Base-by-base conservation (phyloP, 768 basidiomycete genomes). In the Solioccasus polychromus region DNA sequence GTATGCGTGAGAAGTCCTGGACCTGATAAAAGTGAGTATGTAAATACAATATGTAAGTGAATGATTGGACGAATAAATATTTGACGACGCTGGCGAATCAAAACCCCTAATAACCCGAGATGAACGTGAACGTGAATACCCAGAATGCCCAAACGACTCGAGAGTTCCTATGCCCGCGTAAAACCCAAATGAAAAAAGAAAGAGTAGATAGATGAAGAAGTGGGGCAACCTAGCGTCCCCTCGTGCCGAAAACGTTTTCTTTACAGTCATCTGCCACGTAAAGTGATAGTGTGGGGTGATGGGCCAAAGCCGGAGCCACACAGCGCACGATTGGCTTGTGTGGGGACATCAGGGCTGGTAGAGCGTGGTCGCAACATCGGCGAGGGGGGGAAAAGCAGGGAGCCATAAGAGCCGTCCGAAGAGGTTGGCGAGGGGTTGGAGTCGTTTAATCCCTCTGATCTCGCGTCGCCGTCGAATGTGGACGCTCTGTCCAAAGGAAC, bases 401-500 rank as follows among this genome's bases (percentile, higher is more conserved):
- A 31, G 29, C 46, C 29, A 26, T 45, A 42, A 5, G 50, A 60
- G 52, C 45, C 25, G 31, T 55, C 61, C 8, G 61, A 59, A 2
- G 61, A 44, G 25, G 64, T 52, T 7, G 63, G 57, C 4, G 54
- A 54, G 4, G 54, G 47, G 12, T 49, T 45, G n/a, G 35, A 15
- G 26, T 50, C 53, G 39, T 35, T 30, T 5, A 51, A 48, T 24
- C 17, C 18, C 48, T 51, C 60, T 25, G 54, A 61, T 50, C n/a
- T 45, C 0, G 55, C 2, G 30, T 61, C 59, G 24, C n/a, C 41
- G 9, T 57, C 57, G 2, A 39, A 41, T 4, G 8, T 29, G 7
- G 4, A 11, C 17, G 49, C 30, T 58, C 40, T 20, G 50, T 56
- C 35, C 35, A 56, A 32, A 8, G 82, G 82, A 2, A 83, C 68